These are phyloP conservation scores for Scedosporium aurantiacum DNA, from an alignment of 2,329 filamentous ascomycete species.

Conservation along the genomic window DNA sequence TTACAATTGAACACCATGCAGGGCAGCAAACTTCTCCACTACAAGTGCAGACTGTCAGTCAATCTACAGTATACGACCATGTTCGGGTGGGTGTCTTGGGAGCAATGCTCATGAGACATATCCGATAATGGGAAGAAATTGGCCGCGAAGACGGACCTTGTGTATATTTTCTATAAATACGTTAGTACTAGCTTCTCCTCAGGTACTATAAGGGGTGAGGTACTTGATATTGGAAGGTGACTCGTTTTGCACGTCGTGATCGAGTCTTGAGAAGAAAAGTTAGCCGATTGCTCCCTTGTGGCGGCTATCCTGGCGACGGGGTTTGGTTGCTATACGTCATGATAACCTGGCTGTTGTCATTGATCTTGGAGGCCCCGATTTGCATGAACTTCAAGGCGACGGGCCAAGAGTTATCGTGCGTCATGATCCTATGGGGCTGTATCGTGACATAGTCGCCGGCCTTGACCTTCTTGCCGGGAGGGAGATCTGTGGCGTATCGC, in stretches of 20 bases:
- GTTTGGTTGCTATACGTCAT: slow-evolving; percentile 20
- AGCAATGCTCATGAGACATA: too few relatives aligned
- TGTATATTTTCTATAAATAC: too few relatives aligned
- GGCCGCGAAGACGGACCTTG: too few relatives aligned
- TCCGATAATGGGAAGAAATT: too few relatives aligned
- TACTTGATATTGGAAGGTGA: slow-evolving; percentile 62
- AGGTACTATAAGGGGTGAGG: too few relatives aligned
- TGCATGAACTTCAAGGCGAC: slow-evolving; percentile 66
- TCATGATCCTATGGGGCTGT: slow-evolving; percentile 64
- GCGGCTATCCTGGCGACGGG: too few relatives aligned
- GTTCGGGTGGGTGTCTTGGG: too few relatives aligned
- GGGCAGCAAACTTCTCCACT: slow-evolving; percentile 71
- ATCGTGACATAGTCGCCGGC: slow-evolving; percentile 78
- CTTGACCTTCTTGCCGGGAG: slow-evolving; percentile 62
- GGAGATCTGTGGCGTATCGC: slow-evolving; percentile 62
- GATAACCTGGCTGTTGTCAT: slow-evolving; percentile 33
- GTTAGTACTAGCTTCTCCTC: too few relatives aligned
- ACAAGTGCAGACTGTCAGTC: slow-evolving; percentile 26
- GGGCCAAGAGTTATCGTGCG: slow-evolving; percentile 75
- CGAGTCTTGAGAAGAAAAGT: slow-evolving; percentile 34
- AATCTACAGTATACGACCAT: too few relatives aligned
- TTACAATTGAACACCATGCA: slow-evolving; percentile 69
- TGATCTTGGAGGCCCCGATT: slow-evolving; percentile 63
- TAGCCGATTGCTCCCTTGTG: too few relatives aligned
- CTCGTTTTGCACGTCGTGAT: slow-evolving; percentile 85